These are phyloP conservation scores for Pythium coloratum DNA, from an alignment of 352 stramenopile genomes.

Conservation along the genomic window DNA sequence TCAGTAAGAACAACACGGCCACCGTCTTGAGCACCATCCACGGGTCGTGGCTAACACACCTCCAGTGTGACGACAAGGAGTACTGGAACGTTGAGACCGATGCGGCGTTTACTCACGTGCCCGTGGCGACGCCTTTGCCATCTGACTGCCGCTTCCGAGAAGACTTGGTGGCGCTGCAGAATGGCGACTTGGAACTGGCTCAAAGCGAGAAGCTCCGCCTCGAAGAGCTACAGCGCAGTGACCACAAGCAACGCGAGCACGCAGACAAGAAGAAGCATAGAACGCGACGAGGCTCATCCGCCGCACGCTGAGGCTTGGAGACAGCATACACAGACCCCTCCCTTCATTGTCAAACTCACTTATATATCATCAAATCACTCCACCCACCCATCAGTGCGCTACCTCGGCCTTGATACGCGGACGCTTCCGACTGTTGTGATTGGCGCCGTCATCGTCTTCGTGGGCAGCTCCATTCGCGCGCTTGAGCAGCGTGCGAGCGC, in stretches of 20 bases:
- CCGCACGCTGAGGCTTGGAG: conserved; percentile 6
- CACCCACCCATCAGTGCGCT: conserved; percentile 9
- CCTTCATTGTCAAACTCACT: conserved; percentile 2
- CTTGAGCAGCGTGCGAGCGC: conserved; percentile 28
- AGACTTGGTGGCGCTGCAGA: conserved; percentile 64
- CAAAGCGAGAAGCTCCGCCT: conserved; percentile 69
- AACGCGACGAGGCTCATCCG: conserved; percentile 8
- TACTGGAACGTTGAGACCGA: conserved; percentile 79
- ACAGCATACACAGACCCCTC: not conserved
- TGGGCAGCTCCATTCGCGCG: not conserved
- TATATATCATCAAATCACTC: conserved; percentile 1
- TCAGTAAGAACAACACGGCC: conserved; percentile 41
- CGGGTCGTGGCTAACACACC: conserved; percentile 70
- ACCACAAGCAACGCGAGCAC: conserved; percentile 28
- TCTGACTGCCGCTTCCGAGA: conserved; percentile 68
- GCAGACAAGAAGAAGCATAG: not conserved
- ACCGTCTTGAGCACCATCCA: conserved; percentile 30
- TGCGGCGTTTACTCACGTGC: conserved; percentile 54
- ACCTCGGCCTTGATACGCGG: conserved; percentile 26
- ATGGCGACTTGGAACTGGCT: conserved; percentile 51
- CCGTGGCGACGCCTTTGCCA: conserved; percentile 41
- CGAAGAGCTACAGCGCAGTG: conserved; percentile 67
- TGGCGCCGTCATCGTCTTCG: conserved; percentile 11
- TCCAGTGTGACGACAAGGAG: conserved; percentile 71
- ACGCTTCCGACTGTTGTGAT: conserved; percentile 21